These are phyloP conservation scores for Fonsecaea pugnacius DNA, from an alignment of 2,329 filamentous ascomycete genomes.

Conservation along the genomic window DNA sequence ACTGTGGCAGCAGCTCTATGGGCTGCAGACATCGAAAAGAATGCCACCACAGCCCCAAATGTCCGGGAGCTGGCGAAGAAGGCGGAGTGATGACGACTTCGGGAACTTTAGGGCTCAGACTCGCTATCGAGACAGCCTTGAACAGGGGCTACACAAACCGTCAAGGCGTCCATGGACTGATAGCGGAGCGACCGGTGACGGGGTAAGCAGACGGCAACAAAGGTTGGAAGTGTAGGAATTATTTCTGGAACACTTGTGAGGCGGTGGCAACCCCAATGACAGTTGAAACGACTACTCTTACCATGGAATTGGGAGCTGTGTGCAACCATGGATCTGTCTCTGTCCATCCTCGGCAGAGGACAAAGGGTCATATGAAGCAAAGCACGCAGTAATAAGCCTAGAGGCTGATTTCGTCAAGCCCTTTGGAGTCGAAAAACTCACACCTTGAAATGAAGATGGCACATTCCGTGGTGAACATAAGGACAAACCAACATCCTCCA, in stretches of 20 bases:
- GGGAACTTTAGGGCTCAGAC: not conserved
- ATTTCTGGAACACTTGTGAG: not conserved
- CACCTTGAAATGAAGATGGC: not conserved
- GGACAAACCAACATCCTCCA: not conserved
- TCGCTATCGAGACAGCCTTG: not conserved
- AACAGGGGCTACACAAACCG: slow-evolving; percentile 12
- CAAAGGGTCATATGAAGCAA: not conserved
- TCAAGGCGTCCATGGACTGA: not conserved
- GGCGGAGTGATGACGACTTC: slow-evolving; percentile 36
- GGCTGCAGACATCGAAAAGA: slow-evolving; percentile 80
- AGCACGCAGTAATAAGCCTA: slow-evolving; percentile 2
- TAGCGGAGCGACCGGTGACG: slow-evolving; percentile 9
- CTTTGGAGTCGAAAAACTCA: not conserved
- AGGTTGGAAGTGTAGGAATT: not conserved
- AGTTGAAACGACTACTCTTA: slow-evolving; percentile 15
- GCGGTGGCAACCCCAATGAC: slow-evolving; percentile 17
- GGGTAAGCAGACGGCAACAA: slow-evolving; percentile 7
- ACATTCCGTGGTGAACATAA: not conserved
- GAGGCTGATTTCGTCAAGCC: not conserved
- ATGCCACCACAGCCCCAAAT: slow-evolving; percentile 39
- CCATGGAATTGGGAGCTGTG: not conserved
- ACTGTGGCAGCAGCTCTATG: slow-evolving; percentile 91
- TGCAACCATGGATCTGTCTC: slow-evolving; percentile 7
- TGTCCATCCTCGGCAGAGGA: slow-evolving; percentile 1
- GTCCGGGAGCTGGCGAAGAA: slow-evolving; percentile 42